These are phyloP conservation scores for Canavalia ensiformis DNA, from an alignment of 306 rosid genomes.

Conservation along the genomic window DNA sequence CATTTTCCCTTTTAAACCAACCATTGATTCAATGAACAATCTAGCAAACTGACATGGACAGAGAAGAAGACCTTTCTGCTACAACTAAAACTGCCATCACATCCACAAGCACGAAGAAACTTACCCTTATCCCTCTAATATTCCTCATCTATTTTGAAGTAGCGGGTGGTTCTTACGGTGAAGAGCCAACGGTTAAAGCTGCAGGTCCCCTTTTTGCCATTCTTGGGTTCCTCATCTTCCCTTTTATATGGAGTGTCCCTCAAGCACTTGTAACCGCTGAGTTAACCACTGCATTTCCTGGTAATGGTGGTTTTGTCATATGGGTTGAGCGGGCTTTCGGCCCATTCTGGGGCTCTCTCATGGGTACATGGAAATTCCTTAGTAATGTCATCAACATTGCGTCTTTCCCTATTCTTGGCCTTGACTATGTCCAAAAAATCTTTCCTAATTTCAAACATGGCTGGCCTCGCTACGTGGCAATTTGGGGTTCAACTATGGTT, in stretches of 20 bases:
- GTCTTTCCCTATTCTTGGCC: slow-evolving; percentile 49
- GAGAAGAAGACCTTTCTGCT: not conserved
- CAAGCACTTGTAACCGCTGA: slow-evolving; percentile 56
- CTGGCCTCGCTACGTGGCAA: slow-evolving; percentile 46
- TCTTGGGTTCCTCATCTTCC: slow-evolving; percentile 52
- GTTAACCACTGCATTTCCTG: slow-evolving; percentile 47
- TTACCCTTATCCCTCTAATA: slow-evolving; percentile 49
- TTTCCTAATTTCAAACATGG: slow-evolving; percentile 45
- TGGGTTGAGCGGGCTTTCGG: slow-evolving; percentile 58
- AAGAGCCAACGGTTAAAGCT: slow-evolving; percentile 56
- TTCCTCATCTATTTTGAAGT: slow-evolving; percentile 63
- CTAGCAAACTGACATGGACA: not conserved
- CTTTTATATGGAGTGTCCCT: slow-evolving; percentile 55
- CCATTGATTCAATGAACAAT: too few species aligned
- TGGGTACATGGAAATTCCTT: slow-evolving; percentile 59
- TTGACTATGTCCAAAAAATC: slow-evolving; percentile 42
- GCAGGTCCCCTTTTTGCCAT: slow-evolving; percentile 53
- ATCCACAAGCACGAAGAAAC: not conserved
- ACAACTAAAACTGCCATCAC: not conserved
- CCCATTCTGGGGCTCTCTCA: slow-evolving; percentile 49
- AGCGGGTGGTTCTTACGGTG: slow-evolving; percentile 59
- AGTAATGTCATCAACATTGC: slow-evolving; percentile 55
- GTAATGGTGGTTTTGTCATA: slow-evolving; percentile 52
- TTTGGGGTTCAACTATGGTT: slow-evolving; percentile 23
- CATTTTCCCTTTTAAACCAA: too few species aligned